These are phyloP conservation scores for Boletus huronensis DNA, from an alignment of 768 basidiomycete species.

Conservation along the genomic window DNA sequence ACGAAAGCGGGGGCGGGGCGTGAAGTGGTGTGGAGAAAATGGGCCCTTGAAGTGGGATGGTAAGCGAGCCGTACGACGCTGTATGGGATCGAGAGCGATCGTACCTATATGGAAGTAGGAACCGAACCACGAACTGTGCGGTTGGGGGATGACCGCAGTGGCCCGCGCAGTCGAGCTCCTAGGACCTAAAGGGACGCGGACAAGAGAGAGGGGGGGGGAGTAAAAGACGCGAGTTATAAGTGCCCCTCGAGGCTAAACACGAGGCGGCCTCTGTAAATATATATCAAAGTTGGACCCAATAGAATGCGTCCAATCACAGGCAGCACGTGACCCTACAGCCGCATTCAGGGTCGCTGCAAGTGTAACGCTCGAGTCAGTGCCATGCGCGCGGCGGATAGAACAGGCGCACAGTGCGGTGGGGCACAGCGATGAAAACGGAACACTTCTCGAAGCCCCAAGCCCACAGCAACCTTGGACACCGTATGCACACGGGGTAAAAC, in stretches of 20 bases:
- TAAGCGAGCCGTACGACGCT: background rate
- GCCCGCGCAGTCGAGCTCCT: conserved; percentile 24
- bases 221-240: conserved; percentile 17
- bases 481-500: background rate
- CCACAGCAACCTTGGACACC: conserved; percentile 5
- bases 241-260: conserved; percentile 26
- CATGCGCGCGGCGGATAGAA: background rate
- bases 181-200: conserved; percentile 17
- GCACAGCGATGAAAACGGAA: background rate
- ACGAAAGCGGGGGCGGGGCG: conserved; percentile 8
- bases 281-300: conserved; percentile 12
- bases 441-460: background rate
- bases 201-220: background rate
- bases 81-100: background rate
- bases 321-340: conserved; percentile 20
- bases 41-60: background rate
- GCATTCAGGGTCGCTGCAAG: background rate
- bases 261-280: conserved; percentile 21
- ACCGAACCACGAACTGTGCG: conserved; percentile 15
- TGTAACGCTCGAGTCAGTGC: background rate
- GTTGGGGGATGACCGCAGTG: conserved; percentile 22
- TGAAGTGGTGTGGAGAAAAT: background rate
- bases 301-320: conserved; percentile 19
- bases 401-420: background rate
- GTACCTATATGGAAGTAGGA: conserved; percentile 14